Conservation (phyloP, 106 monocot species). For the Gastrodia elata region DNA sequence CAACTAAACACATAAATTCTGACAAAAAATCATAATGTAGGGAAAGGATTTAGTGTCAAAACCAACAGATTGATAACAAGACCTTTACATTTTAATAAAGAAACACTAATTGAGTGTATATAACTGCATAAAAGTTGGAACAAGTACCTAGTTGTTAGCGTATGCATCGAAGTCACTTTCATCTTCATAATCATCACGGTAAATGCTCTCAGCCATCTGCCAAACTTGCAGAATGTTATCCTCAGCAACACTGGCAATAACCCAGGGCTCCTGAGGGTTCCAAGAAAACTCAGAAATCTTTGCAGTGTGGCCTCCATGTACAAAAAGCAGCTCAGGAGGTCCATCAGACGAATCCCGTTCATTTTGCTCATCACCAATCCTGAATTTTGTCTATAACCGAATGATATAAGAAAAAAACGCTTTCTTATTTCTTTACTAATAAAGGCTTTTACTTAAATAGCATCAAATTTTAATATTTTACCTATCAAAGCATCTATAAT, state of each 20-base stretch:
- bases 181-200: slow-evolving; percentile 35
- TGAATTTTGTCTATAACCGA: slow-evolving; percentile 6
- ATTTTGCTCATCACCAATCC: slow-evolving; percentile 86
- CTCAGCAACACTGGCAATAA: slow-evolving; percentile 84
- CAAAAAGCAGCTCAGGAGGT: slow-evolving; percentile 89
- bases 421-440: background rate
- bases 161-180: slow-evolving; percentile 12
- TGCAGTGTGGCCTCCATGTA: slow-evolving; percentile 80
- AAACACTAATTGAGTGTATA: background rate
- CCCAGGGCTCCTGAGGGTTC: slow-evolving; percentile 64
- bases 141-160: slow-evolving; percentile 16
- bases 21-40: background rate
- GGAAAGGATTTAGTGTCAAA: background rate
- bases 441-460: too few species aligned
- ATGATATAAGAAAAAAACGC: background rate
- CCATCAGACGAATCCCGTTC: slow-evolving; percentile 88
- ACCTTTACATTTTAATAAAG: background rate
- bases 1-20: background rate
- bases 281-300: slow-evolving; percentile 93
- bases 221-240: slow-evolving; percentile 90
- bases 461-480: too few species aligned
- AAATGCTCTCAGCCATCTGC: slow-evolving; percentile 85
- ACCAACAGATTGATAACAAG: background rate
- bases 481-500: too few species aligned
- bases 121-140: background rate